Evolutionary conservation across 225 moss, liverwort and hornwort genomes (phyloP).

Genomic region (Straminergon stramineum): DNA sequence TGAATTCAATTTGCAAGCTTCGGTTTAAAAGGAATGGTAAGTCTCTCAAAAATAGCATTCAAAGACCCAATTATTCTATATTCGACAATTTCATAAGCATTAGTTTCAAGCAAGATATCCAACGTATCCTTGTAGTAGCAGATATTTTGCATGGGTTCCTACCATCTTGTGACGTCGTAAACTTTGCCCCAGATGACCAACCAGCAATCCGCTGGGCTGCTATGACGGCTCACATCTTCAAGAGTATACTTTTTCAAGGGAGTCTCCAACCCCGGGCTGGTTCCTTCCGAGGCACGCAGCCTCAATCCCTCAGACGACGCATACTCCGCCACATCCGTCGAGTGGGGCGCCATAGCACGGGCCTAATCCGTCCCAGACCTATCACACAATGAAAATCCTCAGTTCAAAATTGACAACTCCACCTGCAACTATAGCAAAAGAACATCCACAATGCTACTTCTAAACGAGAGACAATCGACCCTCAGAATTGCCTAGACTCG

Average conservation of each 20-base stretch:
- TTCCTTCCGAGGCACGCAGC: slow-evolving; percentile 11
- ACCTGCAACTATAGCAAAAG: neutral
- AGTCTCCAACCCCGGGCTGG: slow-evolving; percentile 3
- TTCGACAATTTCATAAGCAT: neutral
- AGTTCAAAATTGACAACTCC: neutral
- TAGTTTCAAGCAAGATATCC: neutral
- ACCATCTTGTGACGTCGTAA: slow-evolving; percentile 89
- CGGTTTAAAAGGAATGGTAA: too few species aligned
- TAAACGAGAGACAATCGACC: neutral
- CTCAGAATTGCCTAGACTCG: neutral
- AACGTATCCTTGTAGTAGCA: neutral
- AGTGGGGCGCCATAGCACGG: slow-evolving; percentile 44
- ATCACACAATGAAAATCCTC: neutral
- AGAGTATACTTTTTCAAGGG: slow-evolving; percentile 57
- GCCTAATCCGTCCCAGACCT: slow-evolving; percentile 13
- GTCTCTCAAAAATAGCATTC: neutral
- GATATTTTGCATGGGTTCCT: neutral
- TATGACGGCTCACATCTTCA: slow-evolving; percentile 75
- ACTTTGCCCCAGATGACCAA: slow-evolving; percentile 94
- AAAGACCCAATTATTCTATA: neutral
- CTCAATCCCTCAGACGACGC: slow-evolving; percentile 16
- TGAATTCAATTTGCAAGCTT: neutral
- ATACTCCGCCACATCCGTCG: slow-evolving; percentile 29
- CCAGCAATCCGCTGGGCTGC: slow-evolving; percentile 78
- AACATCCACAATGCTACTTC: neutral